These are phyloP conservation scores for Isabelozyma gotoi DNA, from an alignment of 805 yeast genomes.

Conservation along the genomic window DNA sequence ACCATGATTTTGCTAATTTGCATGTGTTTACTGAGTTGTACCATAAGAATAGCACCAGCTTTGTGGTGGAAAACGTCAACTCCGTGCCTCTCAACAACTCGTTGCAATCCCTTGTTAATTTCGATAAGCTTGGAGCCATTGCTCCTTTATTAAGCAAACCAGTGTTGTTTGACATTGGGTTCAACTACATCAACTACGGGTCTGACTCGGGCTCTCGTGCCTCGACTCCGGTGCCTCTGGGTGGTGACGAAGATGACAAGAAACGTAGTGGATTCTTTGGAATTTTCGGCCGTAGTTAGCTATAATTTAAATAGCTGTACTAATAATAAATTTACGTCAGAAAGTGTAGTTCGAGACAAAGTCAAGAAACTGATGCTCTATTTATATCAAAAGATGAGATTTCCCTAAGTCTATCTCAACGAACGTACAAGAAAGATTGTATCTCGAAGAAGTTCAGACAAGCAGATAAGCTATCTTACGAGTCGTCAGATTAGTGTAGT, in stretches of 20 bases:
- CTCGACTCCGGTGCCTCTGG: conserved; percentile 5
- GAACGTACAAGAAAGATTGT: too few species aligned
- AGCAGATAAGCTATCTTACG: too few species aligned
- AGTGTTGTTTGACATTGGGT: conserved; percentile 87
- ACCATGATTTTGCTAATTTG: conserved; percentile 15
- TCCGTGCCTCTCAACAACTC: conserved; percentile 32
- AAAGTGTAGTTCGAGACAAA: too few species aligned
- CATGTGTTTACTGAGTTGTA: conserved; percentile 45
- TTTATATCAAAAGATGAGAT: too few species aligned
- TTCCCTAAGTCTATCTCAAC: too few species aligned
- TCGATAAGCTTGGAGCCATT: conserved; percentile 27
- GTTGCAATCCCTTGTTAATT: conserved; percentile 18
- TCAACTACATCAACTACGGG: conserved; percentile 66
- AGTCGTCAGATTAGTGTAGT: too few species aligned
- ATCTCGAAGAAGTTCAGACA: too few species aligned
- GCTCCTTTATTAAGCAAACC: conserved; percentile 78
- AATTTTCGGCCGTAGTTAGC: conserved; percentile 53
- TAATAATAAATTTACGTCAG: background rate
- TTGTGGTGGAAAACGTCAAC: conserved; percentile 47
- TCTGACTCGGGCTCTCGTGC: conserved; percentile 4
- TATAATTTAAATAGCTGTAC: background rate
- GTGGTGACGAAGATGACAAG: conserved; percentile 35
- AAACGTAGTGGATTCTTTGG: conserved; percentile 71
- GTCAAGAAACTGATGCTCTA: too few species aligned
- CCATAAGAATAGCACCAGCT: conserved; percentile 10